Evolutionary conservation across 768 basidiomycete genomes (phyloP).

Genomic region (Lyophyllum shimeji): DNA sequence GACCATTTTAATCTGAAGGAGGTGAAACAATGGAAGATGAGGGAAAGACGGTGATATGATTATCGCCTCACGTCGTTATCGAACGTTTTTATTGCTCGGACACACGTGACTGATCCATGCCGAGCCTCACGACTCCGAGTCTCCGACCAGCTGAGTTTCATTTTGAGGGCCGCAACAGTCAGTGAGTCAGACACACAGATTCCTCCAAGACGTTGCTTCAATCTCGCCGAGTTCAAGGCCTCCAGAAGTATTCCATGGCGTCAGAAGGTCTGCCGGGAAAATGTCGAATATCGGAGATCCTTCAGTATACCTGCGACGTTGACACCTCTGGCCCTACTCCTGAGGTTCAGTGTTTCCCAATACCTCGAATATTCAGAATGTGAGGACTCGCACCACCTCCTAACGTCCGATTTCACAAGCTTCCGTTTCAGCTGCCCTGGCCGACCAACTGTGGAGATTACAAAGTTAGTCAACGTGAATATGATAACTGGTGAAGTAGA

Average conservation of each 20-base stretch:
- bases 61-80: constrained; percentile 22
- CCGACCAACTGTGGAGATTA: constrained; percentile 69
- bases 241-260: neutral
- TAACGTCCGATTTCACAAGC: constrained; percentile 3
- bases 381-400: constrained; percentile 30
- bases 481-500: constrained; percentile 48
- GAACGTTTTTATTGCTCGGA: constrained; percentile 36
- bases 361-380: constrained; percentile 76
- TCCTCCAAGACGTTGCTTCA: too few relatives aligned
- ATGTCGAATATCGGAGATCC: constrained; percentile 69
- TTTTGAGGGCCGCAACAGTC: too few relatives aligned
- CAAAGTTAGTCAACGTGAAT: constrained; percentile 51
- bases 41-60: constrained; percentile 18
- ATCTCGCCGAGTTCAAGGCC: too few relatives aligned
- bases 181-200: too few relatives aligned
- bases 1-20: constrained; percentile 58
- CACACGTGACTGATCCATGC: constrained; percentile 26
- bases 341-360: constrained; percentile 62
- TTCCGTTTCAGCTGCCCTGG: constrained; percentile 56
- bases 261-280: constrained; percentile 14
- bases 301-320: constrained; percentile 65
- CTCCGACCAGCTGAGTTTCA: too few relatives aligned
- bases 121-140: too few relatives aligned
- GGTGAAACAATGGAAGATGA: constrained; percentile 19
- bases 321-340: constrained; percentile 28